Evolutionary conservation across 129 eudicot species (phyloP).

Genomic region (carrot (Daucus carota)): DNA sequence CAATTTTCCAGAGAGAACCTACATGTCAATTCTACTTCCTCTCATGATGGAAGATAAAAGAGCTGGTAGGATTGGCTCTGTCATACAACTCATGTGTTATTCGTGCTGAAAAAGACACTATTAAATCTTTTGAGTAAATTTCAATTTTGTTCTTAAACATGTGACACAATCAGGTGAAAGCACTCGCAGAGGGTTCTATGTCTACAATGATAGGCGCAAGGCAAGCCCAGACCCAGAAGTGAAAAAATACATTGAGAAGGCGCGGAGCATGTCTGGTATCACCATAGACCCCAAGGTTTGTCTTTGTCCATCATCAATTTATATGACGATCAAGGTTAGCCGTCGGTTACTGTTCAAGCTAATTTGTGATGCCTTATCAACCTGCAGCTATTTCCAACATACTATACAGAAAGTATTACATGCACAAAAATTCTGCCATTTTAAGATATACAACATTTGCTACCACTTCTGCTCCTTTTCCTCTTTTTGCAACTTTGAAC

Average conservation of each 20-base stretch:
- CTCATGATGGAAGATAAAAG: conserved; percentile 96
- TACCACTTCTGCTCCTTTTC: neutral
- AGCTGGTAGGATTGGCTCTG: conserved; percentile 41
- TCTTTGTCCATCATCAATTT: neutral
- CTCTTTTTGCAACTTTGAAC: neutral
- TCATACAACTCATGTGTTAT: neutral
- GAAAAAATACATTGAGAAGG: conserved; percentile 65
- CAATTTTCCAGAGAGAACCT: conserved; percentile 82
- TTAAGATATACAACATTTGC: neutral
- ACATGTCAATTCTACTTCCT: conserved; percentile 67
- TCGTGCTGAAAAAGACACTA: neutral
- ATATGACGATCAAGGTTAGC: neutral
- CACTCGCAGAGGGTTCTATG: conserved; percentile 75
- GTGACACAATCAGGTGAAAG: conserved; percentile 50
- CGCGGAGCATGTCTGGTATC: conserved; percentile 69
- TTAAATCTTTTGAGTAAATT: neutral
- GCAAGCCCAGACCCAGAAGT: conserved; percentile 87
- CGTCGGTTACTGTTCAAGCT: neutral
- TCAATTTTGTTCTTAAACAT: neutral
- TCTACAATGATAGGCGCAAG: conserved; percentile 68
- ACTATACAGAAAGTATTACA: neutral
- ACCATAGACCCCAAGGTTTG: conserved; percentile 75
- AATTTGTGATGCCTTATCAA: neutral
- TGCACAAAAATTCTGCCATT: neutral
- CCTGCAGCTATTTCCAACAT: neutral